Evolutionary conservation across 176 grass and related monocot genomes (phyloP).

Genomic region (Otatea glauca): DNA sequence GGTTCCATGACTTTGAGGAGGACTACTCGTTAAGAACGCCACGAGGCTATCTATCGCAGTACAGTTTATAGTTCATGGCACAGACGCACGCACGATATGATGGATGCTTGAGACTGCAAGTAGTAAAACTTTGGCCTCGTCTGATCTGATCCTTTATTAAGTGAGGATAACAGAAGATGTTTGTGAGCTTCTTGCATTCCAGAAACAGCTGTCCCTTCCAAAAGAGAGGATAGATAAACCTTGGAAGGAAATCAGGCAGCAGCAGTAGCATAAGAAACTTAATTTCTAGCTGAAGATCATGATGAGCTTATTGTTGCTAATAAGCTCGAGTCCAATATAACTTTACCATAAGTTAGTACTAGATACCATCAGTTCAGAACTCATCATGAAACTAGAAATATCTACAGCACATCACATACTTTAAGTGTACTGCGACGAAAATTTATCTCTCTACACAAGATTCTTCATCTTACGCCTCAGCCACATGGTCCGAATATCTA

Average conservation of each 20-base stretch:
- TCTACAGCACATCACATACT: slow-evolving; percentile 48
- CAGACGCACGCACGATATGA: background rate
- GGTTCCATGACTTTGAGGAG: background rate
- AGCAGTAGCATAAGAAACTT: background rate
- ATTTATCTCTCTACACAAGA: slow-evolving; percentile 50
- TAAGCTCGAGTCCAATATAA: slow-evolving; percentile 26
- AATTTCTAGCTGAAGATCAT: slow-evolving; percentile 15
- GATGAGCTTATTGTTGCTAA: slow-evolving; percentile 1
- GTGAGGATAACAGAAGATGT: background rate
- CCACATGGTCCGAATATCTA: slow-evolving; percentile 68
- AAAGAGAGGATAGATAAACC: background rate
- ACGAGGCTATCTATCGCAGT: background rate
- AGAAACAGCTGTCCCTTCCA: background rate
- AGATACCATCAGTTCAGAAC: slow-evolving; percentile 50
- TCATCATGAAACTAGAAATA: slow-evolving; percentile 43
- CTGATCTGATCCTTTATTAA: background rate
- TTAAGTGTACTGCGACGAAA: slow-evolving; percentile 36
- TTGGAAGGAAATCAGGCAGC: background rate
- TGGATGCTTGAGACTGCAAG: background rate
- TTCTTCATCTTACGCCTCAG: slow-evolving; percentile 67
- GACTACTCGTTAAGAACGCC: background rate
- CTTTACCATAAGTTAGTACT: slow-evolving; percentile 40
- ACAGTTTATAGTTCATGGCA: background rate
- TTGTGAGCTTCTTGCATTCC: background rate
- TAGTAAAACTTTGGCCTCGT: background rate